phyloP scores from a whole-genome alignment of 1,139 yeast genomes.

The Blastobotrys malaysiensis region DNA sequence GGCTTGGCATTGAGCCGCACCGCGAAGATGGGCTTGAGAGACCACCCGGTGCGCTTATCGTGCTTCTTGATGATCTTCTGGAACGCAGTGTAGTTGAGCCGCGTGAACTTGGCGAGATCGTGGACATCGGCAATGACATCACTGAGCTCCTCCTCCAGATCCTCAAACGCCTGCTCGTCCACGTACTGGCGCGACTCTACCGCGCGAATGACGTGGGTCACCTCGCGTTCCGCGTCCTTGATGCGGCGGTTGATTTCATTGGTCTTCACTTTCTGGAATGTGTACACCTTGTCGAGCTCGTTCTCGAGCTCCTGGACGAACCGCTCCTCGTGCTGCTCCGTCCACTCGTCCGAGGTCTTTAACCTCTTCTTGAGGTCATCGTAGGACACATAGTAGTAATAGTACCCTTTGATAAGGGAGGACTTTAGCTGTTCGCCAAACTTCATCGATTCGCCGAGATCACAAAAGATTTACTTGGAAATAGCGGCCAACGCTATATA shows the following conservation, averaged over 20 bases:
- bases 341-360: constrained; percentile 74
- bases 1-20: constrained; percentile 91
- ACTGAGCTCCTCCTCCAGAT: constrained; percentile 82
- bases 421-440: constrained; percentile 41
- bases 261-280: constrained; percentile 81
- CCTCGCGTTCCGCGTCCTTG: constrained; percentile 69
- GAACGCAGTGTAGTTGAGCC: constrained; percentile 92
- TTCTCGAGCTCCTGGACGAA: constrained; percentile 68
- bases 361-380: constrained; percentile 82
- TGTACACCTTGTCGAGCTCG: constrained; percentile 86
- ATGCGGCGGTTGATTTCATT: constrained; percentile 79
- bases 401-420: constrained; percentile 55
- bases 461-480: too few relatives aligned
- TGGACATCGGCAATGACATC: constrained; percentile 97
- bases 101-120: constrained; percentile 87
- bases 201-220: constrained; percentile 55
- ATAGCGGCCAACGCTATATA: too few relatives aligned
- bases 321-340: constrained; percentile 69
- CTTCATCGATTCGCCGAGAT: constrained; percentile 36
- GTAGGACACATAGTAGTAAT: constrained; percentile 82
- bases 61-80: constrained; percentile 94
- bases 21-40: constrained; percentile 84
- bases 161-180: constrained; percentile 78
- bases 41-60: constrained; percentile 82
- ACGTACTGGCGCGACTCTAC: constrained; percentile 32